Evolutionary conservation across 495 filamentous ascomycete species (phyloP), one percentile per base, ranked within the genome.

Genomic region (Annulohypoxylon bovei): DNA sequence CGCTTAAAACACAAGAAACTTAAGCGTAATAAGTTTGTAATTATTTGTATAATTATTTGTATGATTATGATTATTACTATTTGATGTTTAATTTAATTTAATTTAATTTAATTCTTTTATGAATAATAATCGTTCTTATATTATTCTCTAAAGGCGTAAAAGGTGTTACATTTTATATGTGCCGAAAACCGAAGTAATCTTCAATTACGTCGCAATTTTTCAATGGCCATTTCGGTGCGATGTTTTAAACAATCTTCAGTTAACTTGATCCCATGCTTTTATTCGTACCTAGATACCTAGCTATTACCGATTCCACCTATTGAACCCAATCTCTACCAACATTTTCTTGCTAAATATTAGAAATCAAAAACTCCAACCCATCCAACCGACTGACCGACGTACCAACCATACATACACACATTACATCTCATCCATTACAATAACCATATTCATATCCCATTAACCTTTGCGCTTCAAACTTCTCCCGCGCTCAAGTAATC

Each of bases 401-500:
- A 59, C 27, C 9, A 44, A 35, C 49, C 6, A 40, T 23, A 42
- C 37, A 59, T 53, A n/a, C n/a, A n/a, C 54, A 65, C 42, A 52
- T 32, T 53, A 18, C 59, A n/a, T 60, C 33, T 7, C 44, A 25
- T 64, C 52, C 23, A 28, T 50, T n/a, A 50, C 14, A 59, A 37
- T 53, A 33, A 3, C 6, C 49, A 33, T 53, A 30, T 30, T 30
- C 20, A 4, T 5, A 50, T 50, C 25, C 60, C 18, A 65, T 65
- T 65, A 69, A 59, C 30, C 57, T 49, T 71, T 77, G 0, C 65
- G 60, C 39, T 67, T 71, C 27, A 70, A 44, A 56, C 73, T 77
- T 60, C 66, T 72, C 3, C 71, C 59, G 22, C 68, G 50, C 25
- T 79, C 75, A 35, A 84, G 35, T 52, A 84, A 53, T n/a, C 80